Base-by-base conservation (phyloP, 2,329 filamentous ascomycete species). In the Penicillium digitatum region DNA sequence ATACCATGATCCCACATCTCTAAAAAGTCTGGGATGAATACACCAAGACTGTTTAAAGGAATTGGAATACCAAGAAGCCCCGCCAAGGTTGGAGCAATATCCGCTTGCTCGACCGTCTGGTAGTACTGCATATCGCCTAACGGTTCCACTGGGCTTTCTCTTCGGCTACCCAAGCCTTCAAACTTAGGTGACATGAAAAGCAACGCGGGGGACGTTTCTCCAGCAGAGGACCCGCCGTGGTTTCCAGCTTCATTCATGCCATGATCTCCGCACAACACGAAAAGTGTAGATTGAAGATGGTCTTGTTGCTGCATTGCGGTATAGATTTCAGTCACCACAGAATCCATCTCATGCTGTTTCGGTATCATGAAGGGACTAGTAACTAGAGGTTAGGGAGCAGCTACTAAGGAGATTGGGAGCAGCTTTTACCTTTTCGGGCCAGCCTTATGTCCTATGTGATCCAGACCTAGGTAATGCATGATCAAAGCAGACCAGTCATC, bases 191-290 rank as follows among this genome's bases (percentile, higher is more conserved):
- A 94, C 60, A 95, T 83, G 71, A 99, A 97, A 20, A 96, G 82
- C 10, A 99, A 77, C 16, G 94, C 94, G 0, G 94, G 88, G 0
- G 93, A 96, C 1, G 94, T 97, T 76, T 99, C 94, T 40, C 94
- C 93, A 1, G 90, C 84, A 0, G 92, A 92, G 10, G 93, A 96
- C 37, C 93, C 94, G 29, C 94, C 94, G 70, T 99, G 94, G 63
- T 97, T 97, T 2, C 94, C 94, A 20, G 90, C 94, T 65, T 97
- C 93, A 64, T 97, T 99, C 94, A 99, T 99, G n/a, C 94, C 94
- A 69, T 99, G 94, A 66, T 99, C 95, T 53, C 94, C 94, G 54
- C 87, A 90, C 7, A 99, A 76, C 3, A 99, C 86, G 43, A 99
- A 81, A 2, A 99, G 76, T 0, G 93, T 91, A 5, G 88, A 88